phyloP scores from a whole-genome alignment of 345 rosid species.

The Adansonia digitata region DNA sequence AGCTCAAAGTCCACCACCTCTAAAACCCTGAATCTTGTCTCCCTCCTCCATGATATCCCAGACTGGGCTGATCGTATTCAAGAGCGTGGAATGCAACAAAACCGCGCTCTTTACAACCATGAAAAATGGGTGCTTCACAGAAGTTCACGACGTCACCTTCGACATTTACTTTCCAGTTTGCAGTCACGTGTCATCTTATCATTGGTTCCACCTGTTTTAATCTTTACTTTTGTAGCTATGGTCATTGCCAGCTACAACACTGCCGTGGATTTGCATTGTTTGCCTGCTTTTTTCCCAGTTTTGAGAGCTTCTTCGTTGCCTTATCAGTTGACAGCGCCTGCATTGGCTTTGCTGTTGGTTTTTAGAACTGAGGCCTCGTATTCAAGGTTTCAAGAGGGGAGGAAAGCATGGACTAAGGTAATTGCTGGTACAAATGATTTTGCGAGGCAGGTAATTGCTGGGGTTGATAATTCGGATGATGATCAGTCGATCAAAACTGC shows the following conservation, averaged over 20 bases:
- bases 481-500: conserved; percentile 32
- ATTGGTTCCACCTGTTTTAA: conserved; percentile 75
- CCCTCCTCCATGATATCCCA: conserved; percentile 64
- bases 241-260: conserved; percentile 65
- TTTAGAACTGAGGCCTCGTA: conserved; percentile 95
- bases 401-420: conserved; percentile 77
- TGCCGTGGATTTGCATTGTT: conserved; percentile 47
- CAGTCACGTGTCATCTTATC: conserved; percentile 85
- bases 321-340: conserved; percentile 84
- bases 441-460: conserved; percentile 54
- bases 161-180: conserved; percentile 64
- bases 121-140: conserved; percentile 80
- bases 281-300: conserved; percentile 63
- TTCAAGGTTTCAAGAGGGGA: conserved; percentile 82
- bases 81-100: conserved; percentile 76
- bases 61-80: conserved; percentile 81
- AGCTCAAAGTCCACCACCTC: neutral
- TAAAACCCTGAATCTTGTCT: conserved; percentile 30
- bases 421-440: conserved; percentile 67
- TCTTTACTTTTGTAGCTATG: conserved; percentile 62
- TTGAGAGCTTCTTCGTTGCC: conserved; percentile 80
- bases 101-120: conserved; percentile 72
- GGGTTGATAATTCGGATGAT: conserved; percentile 39
- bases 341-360: conserved; percentile 82
- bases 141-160: conserved; percentile 79